Evolutionary conservation across 1,284 basidiomycete species (phyloP).

Genomic region (Agaricales sp.): DNA sequence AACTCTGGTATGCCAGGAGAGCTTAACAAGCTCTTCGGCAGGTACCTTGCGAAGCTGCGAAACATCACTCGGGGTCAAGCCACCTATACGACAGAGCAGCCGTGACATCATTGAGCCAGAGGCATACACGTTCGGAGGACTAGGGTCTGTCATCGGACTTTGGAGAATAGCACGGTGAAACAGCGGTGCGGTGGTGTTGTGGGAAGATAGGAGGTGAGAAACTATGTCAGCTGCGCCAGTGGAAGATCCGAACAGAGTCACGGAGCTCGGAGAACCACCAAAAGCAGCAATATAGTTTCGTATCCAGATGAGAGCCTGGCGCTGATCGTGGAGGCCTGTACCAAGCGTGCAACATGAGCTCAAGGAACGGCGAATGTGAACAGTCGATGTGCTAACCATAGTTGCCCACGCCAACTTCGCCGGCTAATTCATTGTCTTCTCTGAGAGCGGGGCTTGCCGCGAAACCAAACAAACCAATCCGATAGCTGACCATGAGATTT

Average conservation of each 20-base stretch:
- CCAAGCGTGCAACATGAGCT: too few species aligned
- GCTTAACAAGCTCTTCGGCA: conserved; percentile 39
- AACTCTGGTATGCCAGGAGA: conserved; percentile 7
- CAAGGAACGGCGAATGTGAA: conserved; percentile 3
- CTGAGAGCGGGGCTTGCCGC: conserved; percentile 51
- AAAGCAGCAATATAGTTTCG: conserved; percentile 55
- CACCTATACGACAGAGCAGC: conserved; percentile 47
- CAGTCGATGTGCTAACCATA: conserved; percentile 38
- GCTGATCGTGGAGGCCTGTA: conserved; percentile 60
- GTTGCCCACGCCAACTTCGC: conserved; percentile 66
- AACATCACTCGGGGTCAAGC: conserved; percentile 38
- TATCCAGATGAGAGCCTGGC: conserved; percentile 61
- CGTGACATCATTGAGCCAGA: conserved; percentile 39
- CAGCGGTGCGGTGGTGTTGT: conserved; percentile 46
- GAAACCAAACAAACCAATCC: conserved; percentile 65
- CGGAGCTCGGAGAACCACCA: conserved; percentile 60
- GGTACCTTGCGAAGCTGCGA: conserved; percentile 50
- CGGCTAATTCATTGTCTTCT: conserved; percentile 51
- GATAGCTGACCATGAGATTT: conserved; percentile 37
- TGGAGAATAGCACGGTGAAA: conserved; percentile 63
- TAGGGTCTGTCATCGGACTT: conserved; percentile 50
- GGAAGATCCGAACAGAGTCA: conserved; percentile 62
- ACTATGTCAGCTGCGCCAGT: conserved; percentile 66
- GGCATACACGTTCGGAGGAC: conserved; percentile 12
- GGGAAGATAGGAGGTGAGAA: conserved; percentile 54